These are phyloP conservation scores for Cyclocybe cylindracea DNA, from an alignment of 768 basidiomycete species.

Conservation along the genomic window DNA sequence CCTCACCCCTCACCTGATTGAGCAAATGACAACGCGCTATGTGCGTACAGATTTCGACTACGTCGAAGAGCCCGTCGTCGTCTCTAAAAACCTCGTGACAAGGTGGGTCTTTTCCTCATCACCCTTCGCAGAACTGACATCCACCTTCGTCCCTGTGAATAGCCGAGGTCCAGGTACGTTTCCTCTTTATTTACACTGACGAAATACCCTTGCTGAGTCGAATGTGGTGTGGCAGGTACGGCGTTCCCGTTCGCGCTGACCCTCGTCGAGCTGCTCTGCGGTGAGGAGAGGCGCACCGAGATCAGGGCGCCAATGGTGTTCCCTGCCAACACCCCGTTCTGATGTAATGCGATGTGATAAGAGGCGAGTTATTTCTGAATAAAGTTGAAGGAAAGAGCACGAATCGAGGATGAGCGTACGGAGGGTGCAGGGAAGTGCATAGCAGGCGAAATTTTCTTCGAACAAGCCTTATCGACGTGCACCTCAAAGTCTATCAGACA, in stretches of 20 bases:
- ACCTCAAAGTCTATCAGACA: too few species aligned
- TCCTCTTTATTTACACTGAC: background rate
- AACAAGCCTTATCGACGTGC: too few species aligned
- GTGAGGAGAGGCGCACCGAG: constrained; percentile 59
- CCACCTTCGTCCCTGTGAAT: background rate
- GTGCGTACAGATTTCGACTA: constrained; percentile 64
- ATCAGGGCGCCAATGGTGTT: constrained; percentile 74
- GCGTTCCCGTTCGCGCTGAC: constrained; percentile 77
- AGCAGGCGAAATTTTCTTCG: too few species aligned
- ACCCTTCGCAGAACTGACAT: constrained; percentile 1
- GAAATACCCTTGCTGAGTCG: too few species aligned
- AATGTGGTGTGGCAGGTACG: constrained; percentile 47
- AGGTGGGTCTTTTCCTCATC: constrained; percentile 46
- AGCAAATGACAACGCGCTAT: background rate
- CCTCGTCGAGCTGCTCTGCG: constrained; percentile 72
- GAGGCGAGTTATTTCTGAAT: background rate
- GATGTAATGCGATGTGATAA: background rate
- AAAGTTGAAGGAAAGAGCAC: background rate
- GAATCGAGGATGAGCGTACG: too few species aligned
- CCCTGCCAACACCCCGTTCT: constrained; percentile 51
- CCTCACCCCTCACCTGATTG: background rate
- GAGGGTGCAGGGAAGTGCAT: too few species aligned
- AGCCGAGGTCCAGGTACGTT: constrained; percentile 73
- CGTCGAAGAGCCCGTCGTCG: constrained; percentile 70
- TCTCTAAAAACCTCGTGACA: constrained; percentile 74